phyloP scores from a whole-genome alignment of 73 alveolate species.

The Paramecium tetraurelia region DNA sequence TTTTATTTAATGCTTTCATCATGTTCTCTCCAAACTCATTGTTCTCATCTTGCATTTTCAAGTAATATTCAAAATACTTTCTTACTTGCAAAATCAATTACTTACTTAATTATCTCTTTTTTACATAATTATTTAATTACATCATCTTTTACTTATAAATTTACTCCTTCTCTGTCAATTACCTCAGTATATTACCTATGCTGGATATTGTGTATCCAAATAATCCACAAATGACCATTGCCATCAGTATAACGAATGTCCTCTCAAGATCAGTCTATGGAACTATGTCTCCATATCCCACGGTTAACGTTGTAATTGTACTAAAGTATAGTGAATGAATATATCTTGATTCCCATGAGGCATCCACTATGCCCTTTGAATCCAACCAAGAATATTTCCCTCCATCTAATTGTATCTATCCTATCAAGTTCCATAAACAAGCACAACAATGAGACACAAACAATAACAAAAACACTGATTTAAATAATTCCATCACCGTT shows the following conservation, averaged over 20 bases:
- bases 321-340: constrained; percentile 32
- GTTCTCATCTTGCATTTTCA: not conserved
- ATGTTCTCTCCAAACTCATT: not conserved
- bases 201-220: constrained; percentile 48
- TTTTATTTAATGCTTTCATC: not conserved
- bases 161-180: not conserved
- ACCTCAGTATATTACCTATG: constrained; percentile 44
- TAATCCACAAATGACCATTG: constrained; percentile 53
- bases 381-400: not conserved
- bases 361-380: not conserved
- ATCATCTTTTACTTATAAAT: not conserved
- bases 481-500: constrained; percentile 2
- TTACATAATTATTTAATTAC: not conserved
- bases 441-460: constrained; percentile 57
- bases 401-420: not conserved
- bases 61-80: not conserved
- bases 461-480: not conserved
- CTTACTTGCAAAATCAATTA: not conserved
- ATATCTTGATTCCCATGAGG: not conserved
- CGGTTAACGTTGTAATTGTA: constrained; percentile 42
- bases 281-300: constrained; percentile 56
- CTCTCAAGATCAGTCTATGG: constrained; percentile 30
- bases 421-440: constrained; percentile 17
- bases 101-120: not conserved
- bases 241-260: constrained; percentile 32